Evolutionary conservation across 2,329 filamentous ascomycete genomes (phyloP).

Genomic region (Torrubiellomyces zombiae): DNA sequence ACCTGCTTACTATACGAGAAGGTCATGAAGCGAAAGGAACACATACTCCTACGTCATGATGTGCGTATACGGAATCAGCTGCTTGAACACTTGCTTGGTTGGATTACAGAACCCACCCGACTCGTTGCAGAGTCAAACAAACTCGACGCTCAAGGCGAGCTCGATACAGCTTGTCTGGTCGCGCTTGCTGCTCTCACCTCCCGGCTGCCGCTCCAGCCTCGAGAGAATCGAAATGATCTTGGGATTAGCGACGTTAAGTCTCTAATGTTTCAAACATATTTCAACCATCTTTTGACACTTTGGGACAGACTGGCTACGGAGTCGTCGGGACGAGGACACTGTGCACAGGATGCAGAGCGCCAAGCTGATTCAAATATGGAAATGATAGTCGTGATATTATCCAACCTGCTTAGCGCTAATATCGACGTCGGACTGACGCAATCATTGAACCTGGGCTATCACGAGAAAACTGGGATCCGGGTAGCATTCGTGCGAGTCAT

Average conservation of each 20-base stretch:
- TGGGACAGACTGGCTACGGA: slow-evolving; percentile 41
- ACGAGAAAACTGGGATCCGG: slow-evolving; percentile 52
- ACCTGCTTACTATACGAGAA: slow-evolving; percentile 51
- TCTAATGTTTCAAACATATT: slow-evolving; percentile 56
- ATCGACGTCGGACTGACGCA: slow-evolving; percentile 57
- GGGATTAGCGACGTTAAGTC: slow-evolving; percentile 52
- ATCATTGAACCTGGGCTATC: slow-evolving; percentile 52
- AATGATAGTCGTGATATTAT: slow-evolving; percentile 49
- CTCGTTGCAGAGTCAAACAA: too few species aligned
- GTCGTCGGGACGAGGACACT: slow-evolving; percentile 10
- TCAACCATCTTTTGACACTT: slow-evolving; percentile 51
- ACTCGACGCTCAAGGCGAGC: slow-evolving; percentile 49
- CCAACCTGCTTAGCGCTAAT: slow-evolving; percentile 53
- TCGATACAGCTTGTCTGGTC: slow-evolving; percentile 48
- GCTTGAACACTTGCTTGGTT: slow-evolving; percentile 50
- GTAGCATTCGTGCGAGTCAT: slow-evolving; percentile 55
- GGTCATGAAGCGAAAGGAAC: slow-evolving; percentile 48
- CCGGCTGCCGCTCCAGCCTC: slow-evolving; percentile 47
- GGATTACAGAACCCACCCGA: too few species aligned
- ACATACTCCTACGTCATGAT: slow-evolving; percentile 51
- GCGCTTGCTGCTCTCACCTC: slow-evolving; percentile 51
- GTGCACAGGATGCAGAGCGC: slow-evolving; percentile 19
- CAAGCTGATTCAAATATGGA: slow-evolving; percentile 40
- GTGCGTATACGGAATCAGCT: slow-evolving; percentile 53
- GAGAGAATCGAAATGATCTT: slow-evolving; percentile 47